Evolutionary conservation across 257 asterid genomes (phyloP).

Genomic region (Rubia yunnanensis): DNA sequence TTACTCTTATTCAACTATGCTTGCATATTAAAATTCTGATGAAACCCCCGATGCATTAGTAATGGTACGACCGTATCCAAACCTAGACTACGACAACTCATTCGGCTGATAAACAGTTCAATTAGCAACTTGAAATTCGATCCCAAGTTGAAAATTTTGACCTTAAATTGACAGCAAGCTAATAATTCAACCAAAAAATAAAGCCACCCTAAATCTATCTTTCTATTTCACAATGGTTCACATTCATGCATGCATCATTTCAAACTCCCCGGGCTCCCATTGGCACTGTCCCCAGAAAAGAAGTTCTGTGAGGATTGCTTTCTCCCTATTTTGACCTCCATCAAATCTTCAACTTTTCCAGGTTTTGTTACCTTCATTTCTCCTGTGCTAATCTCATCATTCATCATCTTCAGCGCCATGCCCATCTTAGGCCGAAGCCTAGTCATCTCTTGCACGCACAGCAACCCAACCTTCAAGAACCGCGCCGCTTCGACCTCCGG

Average conservation of each 20-base stretch:
- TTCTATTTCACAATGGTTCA: not conserved
- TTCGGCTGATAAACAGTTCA: not conserved
- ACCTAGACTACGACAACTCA: not conserved
- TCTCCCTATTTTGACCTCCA: conserved; percentile 44
- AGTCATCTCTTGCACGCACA: conserved; percentile 61
- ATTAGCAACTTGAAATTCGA: not conserved
- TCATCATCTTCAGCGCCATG: conserved; percentile 48
- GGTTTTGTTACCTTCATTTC: conserved; percentile 37
- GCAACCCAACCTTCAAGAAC: conserved; percentile 57
- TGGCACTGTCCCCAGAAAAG: conserved; percentile 40
- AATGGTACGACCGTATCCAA: too few species aligned
- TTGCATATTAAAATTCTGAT: too few species aligned
- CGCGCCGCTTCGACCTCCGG: conserved; percentile 38
- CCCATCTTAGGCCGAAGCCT: conserved; percentile 64
- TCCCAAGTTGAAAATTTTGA: not conserved
- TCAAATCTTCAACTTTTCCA: conserved; percentile 57
- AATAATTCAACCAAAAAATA: not conserved
- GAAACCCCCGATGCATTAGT: too few species aligned
- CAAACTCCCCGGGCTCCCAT: conserved; percentile 21
- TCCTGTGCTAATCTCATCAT: conserved; percentile 25
- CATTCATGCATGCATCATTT: not conserved
- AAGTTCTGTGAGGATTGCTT: conserved; percentile 30
- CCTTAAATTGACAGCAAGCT: not conserved
- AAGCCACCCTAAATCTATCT: not conserved
- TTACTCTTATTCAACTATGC: too few species aligned